Conservation (phyloP, 768 basidiomycete genomes). For the Xerocomellus chrysenteron region DNA sequence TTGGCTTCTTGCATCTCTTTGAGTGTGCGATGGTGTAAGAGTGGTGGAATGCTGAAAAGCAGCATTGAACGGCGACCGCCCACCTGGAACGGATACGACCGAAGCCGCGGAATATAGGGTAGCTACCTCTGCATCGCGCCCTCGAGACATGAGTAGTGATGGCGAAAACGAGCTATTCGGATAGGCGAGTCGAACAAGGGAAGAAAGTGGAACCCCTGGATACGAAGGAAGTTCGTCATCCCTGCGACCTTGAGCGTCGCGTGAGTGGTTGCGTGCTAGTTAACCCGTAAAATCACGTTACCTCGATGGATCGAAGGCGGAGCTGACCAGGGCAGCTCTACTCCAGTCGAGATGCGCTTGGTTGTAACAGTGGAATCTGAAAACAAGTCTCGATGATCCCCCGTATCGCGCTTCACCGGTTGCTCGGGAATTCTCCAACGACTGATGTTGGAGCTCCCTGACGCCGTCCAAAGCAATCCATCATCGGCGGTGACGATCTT, state of each 20-base stretch:
- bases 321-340: slow-evolving; percentile 19
- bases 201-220: slow-evolving; percentile 69
- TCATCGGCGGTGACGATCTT: slow-evolving; percentile 83
- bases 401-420: slow-evolving; percentile 28
- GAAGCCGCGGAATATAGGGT: slow-evolving; percentile 87
- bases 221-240: slow-evolving; percentile 34
- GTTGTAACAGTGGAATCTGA: slow-evolving; percentile 14
- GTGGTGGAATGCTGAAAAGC: slow-evolving; percentile 31
- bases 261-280: slow-evolving; percentile 9
- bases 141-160: slow-evolving; percentile 32
- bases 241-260: slow-evolving; percentile 13
- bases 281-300: slow-evolving; percentile 3
- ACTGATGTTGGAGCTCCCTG: slow-evolving; percentile 75
- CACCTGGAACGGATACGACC: slow-evolving; percentile 63
- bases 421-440: slow-evolving; percentile 71
- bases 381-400: slow-evolving; percentile 10
- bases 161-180: slow-evolving; percentile 61
- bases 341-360: slow-evolving; percentile 9
- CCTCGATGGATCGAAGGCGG: slow-evolving; percentile 19
- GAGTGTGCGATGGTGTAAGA: slow-evolving; percentile 28
- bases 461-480: slow-evolving; percentile 85
- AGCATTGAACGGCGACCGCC: slow-evolving; percentile 37
- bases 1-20: slow-evolving; percentile 18
- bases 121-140: slow-evolving; percentile 74
- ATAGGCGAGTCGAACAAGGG: slow-evolving; percentile 66